Conservation (phyloP, 331 rosid species). For the Cydonia oblonga region DNA sequence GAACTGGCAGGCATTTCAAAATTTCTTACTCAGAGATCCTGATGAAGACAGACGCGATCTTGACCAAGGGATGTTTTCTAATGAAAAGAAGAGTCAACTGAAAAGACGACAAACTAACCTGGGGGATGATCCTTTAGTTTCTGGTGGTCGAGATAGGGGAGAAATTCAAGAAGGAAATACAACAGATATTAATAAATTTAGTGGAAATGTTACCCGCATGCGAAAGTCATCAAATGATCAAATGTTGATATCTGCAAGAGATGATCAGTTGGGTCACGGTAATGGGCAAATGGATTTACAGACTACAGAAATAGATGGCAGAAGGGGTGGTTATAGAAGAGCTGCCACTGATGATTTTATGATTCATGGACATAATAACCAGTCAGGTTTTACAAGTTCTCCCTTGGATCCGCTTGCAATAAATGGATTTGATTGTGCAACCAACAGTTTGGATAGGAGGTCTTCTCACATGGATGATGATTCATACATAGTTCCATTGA, state of each 20-base stretch:
- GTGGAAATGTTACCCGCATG: conserved; percentile 36
- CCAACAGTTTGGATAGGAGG: conserved; percentile 40
- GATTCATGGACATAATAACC: conserved; percentile 37
- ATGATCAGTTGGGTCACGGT: conserved; percentile 29
- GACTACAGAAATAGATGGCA: conserved; percentile 56
- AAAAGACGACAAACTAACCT: conserved; percentile 36
- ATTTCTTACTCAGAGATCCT: conserved; percentile 71
- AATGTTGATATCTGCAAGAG: conserved; percentile 36
- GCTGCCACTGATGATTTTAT: conserved; percentile 56
- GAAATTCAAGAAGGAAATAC: conserved; percentile 38
- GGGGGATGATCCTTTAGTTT: conserved; percentile 63
- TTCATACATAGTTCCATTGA: conserved; percentile 62
- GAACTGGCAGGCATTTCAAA: conserved; percentile 91
- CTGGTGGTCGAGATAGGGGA: conserved; percentile 32
- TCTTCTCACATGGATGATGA: conserved; percentile 55
- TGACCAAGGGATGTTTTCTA: conserved; percentile 51
- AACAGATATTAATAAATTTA: conserved; percentile 37
- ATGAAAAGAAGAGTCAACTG: conserved; percentile 32
- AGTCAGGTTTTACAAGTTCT: conserved; percentile 24
- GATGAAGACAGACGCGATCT: conserved; percentile 54
- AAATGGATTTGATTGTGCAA: conserved; percentile 39
- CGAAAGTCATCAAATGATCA: conserved; percentile 45
- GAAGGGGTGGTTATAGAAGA: conserved; percentile 47
- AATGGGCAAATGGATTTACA: conserved; percentile 33
- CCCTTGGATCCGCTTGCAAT: conserved; percentile 38